These are phyloP conservation scores for Acer yangbiense DNA, from an alignment of 345 rosid genomes.

Conservation along the genomic window DNA sequence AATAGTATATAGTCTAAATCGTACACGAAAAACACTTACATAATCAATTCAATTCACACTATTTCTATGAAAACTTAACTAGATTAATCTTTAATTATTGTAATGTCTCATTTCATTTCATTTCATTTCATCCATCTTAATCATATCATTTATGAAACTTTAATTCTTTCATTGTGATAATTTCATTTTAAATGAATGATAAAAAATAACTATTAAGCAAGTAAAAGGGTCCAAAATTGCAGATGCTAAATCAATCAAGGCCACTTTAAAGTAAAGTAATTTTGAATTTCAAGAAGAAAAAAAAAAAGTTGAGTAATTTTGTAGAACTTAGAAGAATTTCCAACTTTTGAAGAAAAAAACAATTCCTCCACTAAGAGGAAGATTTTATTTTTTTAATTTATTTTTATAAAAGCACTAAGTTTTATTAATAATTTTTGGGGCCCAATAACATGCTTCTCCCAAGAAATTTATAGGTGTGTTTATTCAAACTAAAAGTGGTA, in stretches of 20 bases:
- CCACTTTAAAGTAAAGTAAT: neutral
- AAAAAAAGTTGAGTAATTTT: neutral
- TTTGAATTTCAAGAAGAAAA: neutral
- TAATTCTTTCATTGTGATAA: neutral
- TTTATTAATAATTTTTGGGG: neutral
- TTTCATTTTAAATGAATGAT: neutral
- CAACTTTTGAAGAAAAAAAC: neutral
- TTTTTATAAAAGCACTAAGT: slow-evolving; percentile 1
- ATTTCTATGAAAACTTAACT: too few relatives aligned
- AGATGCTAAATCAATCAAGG: slow-evolving; percentile 18
- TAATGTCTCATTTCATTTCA: too few relatives aligned
- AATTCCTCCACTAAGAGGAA: neutral
- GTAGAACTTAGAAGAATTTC: slow-evolving; percentile 8
- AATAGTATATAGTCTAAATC: too few relatives aligned
- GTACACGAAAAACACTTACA: too few relatives aligned
- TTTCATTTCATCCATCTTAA: neutral
- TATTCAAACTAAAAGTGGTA: slow-evolving; percentile 12
- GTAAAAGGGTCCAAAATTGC: neutral
- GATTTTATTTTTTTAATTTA: too few relatives aligned
- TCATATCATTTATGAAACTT: neutral
- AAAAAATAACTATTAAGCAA: neutral
- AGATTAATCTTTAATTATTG: neutral
- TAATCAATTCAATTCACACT: too few relatives aligned
- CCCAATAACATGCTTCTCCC: slow-evolving; percentile 7
- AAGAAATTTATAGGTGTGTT: slow-evolving; percentile 1